These are phyloP conservation scores for Digitaria exilis DNA, from an alignment of 202 grass and related monocot genomes.

Conservation along the genomic window DNA sequence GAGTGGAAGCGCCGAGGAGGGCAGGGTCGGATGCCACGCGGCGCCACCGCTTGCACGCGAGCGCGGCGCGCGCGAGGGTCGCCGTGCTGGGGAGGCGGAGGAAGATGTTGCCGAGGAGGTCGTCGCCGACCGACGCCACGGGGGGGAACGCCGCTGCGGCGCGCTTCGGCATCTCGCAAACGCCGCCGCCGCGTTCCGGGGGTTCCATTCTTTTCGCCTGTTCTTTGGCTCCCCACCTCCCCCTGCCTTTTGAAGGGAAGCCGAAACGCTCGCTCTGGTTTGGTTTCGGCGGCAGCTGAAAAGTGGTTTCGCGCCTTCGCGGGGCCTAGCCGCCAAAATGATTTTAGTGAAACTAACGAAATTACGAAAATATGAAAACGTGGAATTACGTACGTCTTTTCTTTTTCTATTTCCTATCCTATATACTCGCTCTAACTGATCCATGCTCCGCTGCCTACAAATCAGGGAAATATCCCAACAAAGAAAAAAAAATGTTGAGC, in stretches of 20 bases:
- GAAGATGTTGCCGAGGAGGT: constrained; percentile 18
- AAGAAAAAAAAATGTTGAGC: too few species aligned
- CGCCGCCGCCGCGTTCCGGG: not conserved
- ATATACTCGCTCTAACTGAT: too few species aligned
- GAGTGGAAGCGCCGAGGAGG: constrained; percentile 19
- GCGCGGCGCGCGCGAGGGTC: constrained; percentile 1
- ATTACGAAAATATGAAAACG: too few species aligned
- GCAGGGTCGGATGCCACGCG: constrained; percentile 1
- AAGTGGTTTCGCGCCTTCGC: too few species aligned
- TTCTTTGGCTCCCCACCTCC: not conserved
- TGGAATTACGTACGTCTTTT: too few species aligned
- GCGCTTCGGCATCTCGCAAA: constrained; percentile 18
- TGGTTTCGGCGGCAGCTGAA: not conserved
- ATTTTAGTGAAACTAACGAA: too few species aligned
- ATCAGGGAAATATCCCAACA: too few species aligned
- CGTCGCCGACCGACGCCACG: not conserved
- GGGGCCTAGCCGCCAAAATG: too few species aligned
- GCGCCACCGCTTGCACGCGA: constrained; percentile 38
- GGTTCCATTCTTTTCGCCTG: not conserved
- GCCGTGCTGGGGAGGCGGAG: constrained; percentile 25
- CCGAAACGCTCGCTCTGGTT: not conserved
- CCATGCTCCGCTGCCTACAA: too few species aligned
- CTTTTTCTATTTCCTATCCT: too few species aligned
- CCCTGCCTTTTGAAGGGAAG: not conserved
- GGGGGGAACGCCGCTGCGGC: not conserved